Evolutionary conservation across 108 stramenopile genomes (phyloP).

Genomic region (Fragilaria crotonensis): DNA sequence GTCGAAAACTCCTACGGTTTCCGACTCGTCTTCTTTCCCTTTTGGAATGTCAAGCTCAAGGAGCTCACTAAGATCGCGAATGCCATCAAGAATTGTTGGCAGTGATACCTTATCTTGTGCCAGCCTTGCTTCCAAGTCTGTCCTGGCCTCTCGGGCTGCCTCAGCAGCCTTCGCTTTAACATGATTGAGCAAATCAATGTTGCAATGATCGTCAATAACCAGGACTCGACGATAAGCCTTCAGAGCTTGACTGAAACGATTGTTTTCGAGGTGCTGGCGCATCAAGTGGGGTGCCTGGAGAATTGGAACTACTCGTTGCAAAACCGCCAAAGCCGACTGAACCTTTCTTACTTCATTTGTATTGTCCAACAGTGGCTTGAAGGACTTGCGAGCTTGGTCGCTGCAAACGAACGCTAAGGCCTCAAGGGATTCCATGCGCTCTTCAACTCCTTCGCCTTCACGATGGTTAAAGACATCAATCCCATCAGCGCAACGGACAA

Average conservation of each 20-base stretch:
- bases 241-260: constrained; percentile 69
- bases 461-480: constrained; percentile 66
- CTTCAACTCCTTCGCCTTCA: constrained; percentile 35
- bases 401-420: constrained; percentile 60
- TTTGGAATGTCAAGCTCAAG: constrained; percentile 55
- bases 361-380: constrained; percentile 85
- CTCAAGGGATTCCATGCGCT: constrained; percentile 66
- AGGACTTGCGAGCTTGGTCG: constrained; percentile 75
- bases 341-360: constrained; percentile 85
- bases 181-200: constrained; percentile 70
- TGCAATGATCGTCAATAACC: constrained; percentile 63
- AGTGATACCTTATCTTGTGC: constrained; percentile 68
- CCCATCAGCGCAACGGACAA: constrained; percentile 84
- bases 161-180: constrained; percentile 74
- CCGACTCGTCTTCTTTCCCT: constrained; percentile 20
- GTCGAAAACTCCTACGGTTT: constrained; percentile 36
- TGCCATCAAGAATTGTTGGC: constrained; percentile 59
- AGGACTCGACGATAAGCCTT: constrained; percentile 83
- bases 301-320: constrained; percentile 75
- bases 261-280: constrained; percentile 84
- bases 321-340: constrained; percentile 73
- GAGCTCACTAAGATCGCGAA: constrained; percentile 75
- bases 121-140: constrained; percentile 65
- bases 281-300: constrained; percentile 76
- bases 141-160: constrained; percentile 70